Base-by-base conservation (phyloP, 108 stramenopile genomes). In the Nannochloropsis granulata region DNA sequence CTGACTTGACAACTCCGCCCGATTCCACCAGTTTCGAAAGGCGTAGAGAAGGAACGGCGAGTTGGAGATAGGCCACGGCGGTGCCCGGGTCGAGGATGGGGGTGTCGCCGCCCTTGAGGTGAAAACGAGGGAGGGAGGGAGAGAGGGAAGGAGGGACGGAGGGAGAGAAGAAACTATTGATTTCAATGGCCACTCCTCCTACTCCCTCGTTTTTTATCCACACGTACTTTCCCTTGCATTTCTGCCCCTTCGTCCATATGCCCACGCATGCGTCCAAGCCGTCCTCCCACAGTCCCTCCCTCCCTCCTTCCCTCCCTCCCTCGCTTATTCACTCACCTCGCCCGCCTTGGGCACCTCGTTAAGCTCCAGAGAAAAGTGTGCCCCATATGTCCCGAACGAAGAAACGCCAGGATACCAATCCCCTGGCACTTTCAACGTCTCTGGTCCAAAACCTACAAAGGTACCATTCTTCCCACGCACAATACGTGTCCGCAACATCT, bases 361-460 rank as follows among this genome's bases (percentile, higher is more conserved):
- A 45, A 88, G 84, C 82, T 88, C 88, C 43, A 88, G 42, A 43
- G 80, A 44, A 79, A 88, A 88, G 79, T 88, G 88, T 12, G 84
- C 88, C 43, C 88, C 88, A 79, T 88, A 88, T 12, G 78, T 23
- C 14, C 21, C 46, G 23, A 82, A 81, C 13, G 84, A 78, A 34
- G 81, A 82, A 21, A 88, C 88, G 82, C 88, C 88, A 43, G 82
- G 23, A 45, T 45, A 82, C 25, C 81, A 88, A 46, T 34, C 81
- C 25, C 80, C 80, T 24, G 88, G 88, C 45, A 85, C 79, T 24
- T 81, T 79, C 21, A 88, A 82, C 43, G 79, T 43, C 82, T 88
- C 88, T 12, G 88, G 88, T 23, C 88, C 88, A 44, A 78, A 88
- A 23, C 83, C 88, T 24, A 88, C 88, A 16, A 88, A 86, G 23